A percentile compares a stretch with the other conserved stretches of the same genome.
Evolutionary conservation across 2,329 filamentous ascomycete genomes (phyloP).

Genomic region (Capronia americana): DNA sequence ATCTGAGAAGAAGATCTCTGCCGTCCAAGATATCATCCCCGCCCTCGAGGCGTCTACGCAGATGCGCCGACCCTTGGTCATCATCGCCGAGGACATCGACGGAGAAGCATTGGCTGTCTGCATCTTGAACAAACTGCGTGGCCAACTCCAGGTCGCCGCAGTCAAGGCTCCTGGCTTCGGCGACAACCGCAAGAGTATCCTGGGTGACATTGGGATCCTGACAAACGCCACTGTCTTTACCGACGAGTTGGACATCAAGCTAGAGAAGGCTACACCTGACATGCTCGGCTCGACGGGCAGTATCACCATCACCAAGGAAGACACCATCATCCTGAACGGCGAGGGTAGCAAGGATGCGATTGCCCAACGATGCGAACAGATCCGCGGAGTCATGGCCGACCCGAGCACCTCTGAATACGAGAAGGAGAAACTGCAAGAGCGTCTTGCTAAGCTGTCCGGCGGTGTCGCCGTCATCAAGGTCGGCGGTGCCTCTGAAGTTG

Average conservation of each 20-base stretch:
- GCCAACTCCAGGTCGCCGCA: slow-evolving; percentile 96
- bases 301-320: slow-evolving; percentile 99
- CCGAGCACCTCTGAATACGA: slow-evolving; percentile 97
- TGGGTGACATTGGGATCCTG: slow-evolving; percentile 92
- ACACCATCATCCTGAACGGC: slow-evolving; percentile 97
- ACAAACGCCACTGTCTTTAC: slow-evolving; percentile 98
- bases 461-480: slow-evolving; percentile 99
- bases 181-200: slow-evolving; percentile 99
- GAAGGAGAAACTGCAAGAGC: slow-evolving; percentile 99
- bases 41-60: slow-evolving; percentile 97
- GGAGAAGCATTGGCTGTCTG: slow-evolving; percentile 98
- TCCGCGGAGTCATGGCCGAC: slow-evolving; percentile 94
- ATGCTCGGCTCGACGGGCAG: slow-evolving; percentile 97
- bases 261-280: slow-evolving; percentile 95
- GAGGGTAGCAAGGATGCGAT: slow-evolving; percentile 95
- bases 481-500: slow-evolving; percentile 94
- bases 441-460: slow-evolving; percentile 97
- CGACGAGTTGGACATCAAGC: slow-evolving; percentile 98
- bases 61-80: slow-evolving; percentile 91
- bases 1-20: slow-evolving; percentile 99
- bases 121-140: slow-evolving; percentile 99
- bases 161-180: slow-evolving; percentile 99
- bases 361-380: slow-evolving; percentile 96
- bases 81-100: slow-evolving; percentile 99
- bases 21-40: slow-evolving; percentile 97